Percentiles rank a stretch among this genome's conserved stretches.
phyloP scores from a whole-genome alignment of 1,284 basidiomycete species.

The Pascua sp. region DNA sequence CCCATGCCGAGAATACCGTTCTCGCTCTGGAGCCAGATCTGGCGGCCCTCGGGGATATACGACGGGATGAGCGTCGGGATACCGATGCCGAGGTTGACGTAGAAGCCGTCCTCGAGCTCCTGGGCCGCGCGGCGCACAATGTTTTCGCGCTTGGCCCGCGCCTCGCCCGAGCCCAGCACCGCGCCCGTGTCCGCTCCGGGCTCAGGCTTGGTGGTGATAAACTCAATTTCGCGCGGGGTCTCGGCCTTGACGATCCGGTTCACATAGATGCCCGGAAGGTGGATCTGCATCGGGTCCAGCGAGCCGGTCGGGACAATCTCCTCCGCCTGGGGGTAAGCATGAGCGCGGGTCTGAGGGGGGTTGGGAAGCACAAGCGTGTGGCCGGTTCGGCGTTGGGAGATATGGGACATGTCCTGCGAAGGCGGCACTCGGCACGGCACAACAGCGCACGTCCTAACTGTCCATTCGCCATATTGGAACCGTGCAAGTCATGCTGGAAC shows the following conservation, averaged over 20 bases:
- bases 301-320: conserved; percentile 83
- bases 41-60: conserved; percentile 67
- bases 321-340: conserved; percentile 66
- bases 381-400: too few relatives aligned
- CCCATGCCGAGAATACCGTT: conserved; percentile 92
- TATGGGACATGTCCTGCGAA: too few relatives aligned
- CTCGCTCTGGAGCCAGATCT: conserved; percentile 85
- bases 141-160: conserved; percentile 56
- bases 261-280: conserved; percentile 81
- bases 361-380: too few relatives aligned
- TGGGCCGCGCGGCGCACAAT: conserved; percentile 73
- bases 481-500: too few relatives aligned
- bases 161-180: conserved; percentile 53
- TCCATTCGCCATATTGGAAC: too few relatives aligned
- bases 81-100: conserved; percentile 66
- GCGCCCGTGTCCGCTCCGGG: conserved; percentile 48
- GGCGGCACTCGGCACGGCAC: too few relatives aligned
- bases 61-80: conserved; percentile 89
- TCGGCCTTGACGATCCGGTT: conserved; percentile 79
- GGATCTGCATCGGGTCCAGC: conserved; percentile 74
- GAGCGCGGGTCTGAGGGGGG: neutral
- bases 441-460: too few relatives aligned
- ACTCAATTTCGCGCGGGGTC: conserved; percentile 75
- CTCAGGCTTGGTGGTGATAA: conserved; percentile 55
- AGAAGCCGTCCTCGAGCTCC: conserved; percentile 82